Percentiles rank a stretch among this genome's conserved stretches.
phyloP scores from a whole-genome alignment of 2,329 filamentous ascomycete genomes.

The Claviceps maximensis region DNA sequence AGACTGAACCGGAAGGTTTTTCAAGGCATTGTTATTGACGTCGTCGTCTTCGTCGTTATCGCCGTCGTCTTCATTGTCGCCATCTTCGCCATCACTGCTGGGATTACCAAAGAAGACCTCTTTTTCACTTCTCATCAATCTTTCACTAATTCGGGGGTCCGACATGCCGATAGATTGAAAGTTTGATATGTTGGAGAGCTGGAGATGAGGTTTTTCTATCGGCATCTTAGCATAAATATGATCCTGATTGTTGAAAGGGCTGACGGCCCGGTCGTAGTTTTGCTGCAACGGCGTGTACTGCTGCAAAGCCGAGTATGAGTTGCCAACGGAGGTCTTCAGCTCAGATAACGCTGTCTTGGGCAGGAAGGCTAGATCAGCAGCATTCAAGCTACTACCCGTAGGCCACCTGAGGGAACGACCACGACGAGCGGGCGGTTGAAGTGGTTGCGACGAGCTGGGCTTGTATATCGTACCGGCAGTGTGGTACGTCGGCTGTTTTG shows the following conservation, averaged over 20 bases:
- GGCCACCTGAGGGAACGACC: conserved; percentile 32
- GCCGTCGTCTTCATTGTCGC: conserved; percentile 13
- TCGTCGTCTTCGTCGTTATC: conserved; percentile 17
- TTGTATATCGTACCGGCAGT: conserved; percentile 45
- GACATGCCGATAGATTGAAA: conserved; percentile 8
- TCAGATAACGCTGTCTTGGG: conserved; percentile 23
- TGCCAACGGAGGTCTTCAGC: conserved; percentile 11
- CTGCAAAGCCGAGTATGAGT: conserved; percentile 12
- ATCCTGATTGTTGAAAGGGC: conserved; percentile 20
- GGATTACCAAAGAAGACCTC: conserved; percentile 8
- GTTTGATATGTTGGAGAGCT: conserved; percentile 11
- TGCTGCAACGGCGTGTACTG: conserved; percentile 41
- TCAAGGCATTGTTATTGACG: conserved; percentile 17
- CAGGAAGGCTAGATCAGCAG: conserved; percentile 22
- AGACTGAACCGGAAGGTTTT: conserved; percentile 31
- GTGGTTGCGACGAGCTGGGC: conserved; percentile 29
- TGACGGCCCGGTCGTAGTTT: conserved; percentile 38
- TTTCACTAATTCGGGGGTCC: conserved; percentile 6
- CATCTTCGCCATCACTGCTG: conserved; percentile 15
- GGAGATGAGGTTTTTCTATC: conserved; percentile 13
- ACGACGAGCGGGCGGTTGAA: conserved; percentile 38
- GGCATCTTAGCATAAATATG: conserved; percentile 15
- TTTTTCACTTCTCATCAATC: conserved; percentile 8
- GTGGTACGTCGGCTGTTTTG: conserved; percentile 33
- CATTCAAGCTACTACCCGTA: conserved; percentile 12